These are phyloP conservation scores for Calonectria honghensis DNA, from an alignment of 2,329 filamentous ascomycete genomes.

Conservation along the genomic window DNA sequence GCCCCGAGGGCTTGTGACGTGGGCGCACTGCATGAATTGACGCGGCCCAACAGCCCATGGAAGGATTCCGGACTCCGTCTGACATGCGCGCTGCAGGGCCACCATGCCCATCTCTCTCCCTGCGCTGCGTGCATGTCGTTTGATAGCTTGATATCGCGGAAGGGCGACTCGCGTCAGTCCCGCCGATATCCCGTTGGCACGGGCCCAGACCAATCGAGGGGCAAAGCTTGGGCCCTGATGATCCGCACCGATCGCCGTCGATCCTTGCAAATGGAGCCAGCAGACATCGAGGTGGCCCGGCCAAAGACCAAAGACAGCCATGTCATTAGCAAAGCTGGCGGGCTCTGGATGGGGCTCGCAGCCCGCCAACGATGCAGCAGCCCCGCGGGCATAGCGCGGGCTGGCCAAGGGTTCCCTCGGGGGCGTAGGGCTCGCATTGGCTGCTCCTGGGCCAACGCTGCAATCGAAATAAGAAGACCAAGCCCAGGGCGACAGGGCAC, in stretches of 20 bases:
- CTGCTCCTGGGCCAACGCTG: conserved; percentile 8
- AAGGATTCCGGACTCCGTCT: not conserved
- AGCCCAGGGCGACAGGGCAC: not conserved
- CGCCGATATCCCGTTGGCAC: conserved; percentile 1
- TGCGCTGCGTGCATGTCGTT: not conserved
- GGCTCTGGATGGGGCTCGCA: not conserved
- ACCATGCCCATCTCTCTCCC: not conserved
- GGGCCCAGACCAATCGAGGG: conserved; percentile 30
- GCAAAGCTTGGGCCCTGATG: conserved; percentile 22
- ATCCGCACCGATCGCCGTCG: conserved; percentile 26
- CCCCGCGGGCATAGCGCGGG: conserved; percentile 1
- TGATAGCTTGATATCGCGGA: not conserved
- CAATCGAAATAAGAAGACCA: conserved; percentile 9
- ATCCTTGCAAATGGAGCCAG: conserved; percentile 12
- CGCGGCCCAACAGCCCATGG: conserved; percentile 4
- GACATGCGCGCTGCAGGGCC: not conserved
- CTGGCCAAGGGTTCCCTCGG: not conserved
- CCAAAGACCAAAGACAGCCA: conserved; percentile 20
- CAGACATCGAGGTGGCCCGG: not conserved
- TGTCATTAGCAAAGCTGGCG: conserved; percentile 8
- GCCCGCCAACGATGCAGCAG: not conserved
- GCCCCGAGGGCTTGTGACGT: not conserved
- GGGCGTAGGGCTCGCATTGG: conserved; percentile 18
- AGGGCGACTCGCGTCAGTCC: conserved; percentile 11
- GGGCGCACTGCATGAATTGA: not conserved